These are phyloP conservation scores for Nicotiana attenuata DNA, from an alignment of 257 asterid species.

Conservation along the genomic window DNA sequence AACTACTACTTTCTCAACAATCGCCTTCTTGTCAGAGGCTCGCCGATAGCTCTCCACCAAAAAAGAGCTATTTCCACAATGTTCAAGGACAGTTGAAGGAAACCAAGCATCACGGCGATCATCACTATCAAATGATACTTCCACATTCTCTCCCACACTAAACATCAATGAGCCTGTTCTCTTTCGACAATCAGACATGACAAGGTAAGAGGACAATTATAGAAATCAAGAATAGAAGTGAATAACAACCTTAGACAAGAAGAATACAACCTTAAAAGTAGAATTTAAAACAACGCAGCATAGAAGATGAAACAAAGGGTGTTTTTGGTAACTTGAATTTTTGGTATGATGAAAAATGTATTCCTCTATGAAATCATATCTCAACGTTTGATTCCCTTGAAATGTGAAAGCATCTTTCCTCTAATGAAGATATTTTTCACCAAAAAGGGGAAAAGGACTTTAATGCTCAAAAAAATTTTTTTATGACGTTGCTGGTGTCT, in stretches of 20 bases:
- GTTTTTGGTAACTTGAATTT: background rate
- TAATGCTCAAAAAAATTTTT: background rate
- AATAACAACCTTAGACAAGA: background rate
- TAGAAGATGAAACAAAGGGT: background rate
- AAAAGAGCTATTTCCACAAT: constrained; percentile 34
- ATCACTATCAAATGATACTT: constrained; percentile 51
- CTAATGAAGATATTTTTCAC: background rate
- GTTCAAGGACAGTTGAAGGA: constrained; percentile 41
- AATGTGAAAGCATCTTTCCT: background rate
- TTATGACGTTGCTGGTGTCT: too few relatives aligned
- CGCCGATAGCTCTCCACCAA: constrained; percentile 32
- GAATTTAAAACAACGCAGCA: background rate
- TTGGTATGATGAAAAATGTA: background rate
- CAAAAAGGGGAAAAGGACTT: background rate
- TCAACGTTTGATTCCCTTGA: background rate
- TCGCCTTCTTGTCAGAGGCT: constrained; percentile 9
- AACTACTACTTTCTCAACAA: constrained; percentile 22
- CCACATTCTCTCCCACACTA: constrained; percentile 57
- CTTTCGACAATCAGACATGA: constrained; percentile 35
- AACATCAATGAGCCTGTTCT: constrained; percentile 48
- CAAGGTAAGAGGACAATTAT: constrained; percentile 3
- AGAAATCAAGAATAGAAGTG: constrained; percentile 6
- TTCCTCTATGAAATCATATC: background rate
- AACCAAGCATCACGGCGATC: constrained; percentile 54
- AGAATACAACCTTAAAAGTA: background rate